These are phyloP conservation scores for Microdochium trichocladiopsis DNA, from an alignment of 2,329 filamentous ascomycete species.

Conservation along the genomic window DNA sequence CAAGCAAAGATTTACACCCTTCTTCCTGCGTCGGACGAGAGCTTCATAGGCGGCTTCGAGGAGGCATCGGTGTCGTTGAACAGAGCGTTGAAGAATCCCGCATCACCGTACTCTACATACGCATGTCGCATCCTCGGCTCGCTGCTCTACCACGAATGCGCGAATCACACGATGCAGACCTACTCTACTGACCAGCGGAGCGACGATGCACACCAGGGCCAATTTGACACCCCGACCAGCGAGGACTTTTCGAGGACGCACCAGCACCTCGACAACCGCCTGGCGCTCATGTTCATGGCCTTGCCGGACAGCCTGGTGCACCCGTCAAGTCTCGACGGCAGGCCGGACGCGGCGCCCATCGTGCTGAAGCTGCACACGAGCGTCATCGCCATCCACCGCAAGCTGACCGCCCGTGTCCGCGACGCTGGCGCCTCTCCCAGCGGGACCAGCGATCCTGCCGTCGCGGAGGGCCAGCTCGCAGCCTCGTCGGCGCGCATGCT, in stretches of 20 bases:
- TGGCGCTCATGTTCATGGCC: not conserved
- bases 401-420: not conserved
- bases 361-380: constrained; percentile 1
- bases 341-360: not conserved
- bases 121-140: not conserved
- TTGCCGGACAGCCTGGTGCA: not conserved
- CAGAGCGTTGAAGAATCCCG: not conserved
- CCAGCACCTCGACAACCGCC: not conserved
- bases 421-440: not conserved
- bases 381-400: not conserved
- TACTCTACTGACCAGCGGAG: not conserved
- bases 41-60: not conserved
- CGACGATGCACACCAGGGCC: not conserved
- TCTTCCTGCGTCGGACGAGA: not conserved
- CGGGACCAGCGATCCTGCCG: not conserved
- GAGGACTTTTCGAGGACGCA: not conserved
- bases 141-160: not conserved
- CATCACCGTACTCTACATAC: not conserved
- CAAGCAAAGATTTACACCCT: not conserved
- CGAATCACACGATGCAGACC: not conserved
- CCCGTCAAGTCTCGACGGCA: not conserved
- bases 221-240: not conserved
- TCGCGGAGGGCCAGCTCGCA: not conserved
- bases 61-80: not conserved
- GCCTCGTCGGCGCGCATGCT: not conserved